These are phyloP conservation scores for Pythium apleroticum DNA, from an alignment of 352 stramenopile species.

Conservation along the genomic window DNA sequence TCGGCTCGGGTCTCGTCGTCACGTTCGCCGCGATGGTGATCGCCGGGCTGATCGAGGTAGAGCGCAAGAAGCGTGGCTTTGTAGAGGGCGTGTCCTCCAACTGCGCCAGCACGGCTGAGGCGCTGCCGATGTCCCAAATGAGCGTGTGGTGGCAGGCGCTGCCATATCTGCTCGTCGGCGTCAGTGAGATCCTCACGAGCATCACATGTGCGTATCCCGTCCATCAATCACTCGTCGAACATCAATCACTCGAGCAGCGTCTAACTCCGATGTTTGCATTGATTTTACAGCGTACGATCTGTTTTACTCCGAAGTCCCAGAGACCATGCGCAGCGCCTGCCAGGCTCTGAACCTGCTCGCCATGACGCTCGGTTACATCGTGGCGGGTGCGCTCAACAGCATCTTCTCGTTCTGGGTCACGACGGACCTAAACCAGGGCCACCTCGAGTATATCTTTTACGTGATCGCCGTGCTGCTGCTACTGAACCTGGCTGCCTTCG, in stretches of 20 bases:
- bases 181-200: conserved; percentile 88
- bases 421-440: conserved; percentile 87
- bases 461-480: conserved; percentile 69
- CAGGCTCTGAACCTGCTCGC: conserved; percentile 90
- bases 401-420: conserved; percentile 91
- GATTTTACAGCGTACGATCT: conserved; percentile 71
- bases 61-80: conserved; percentile 53
- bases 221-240: background rate
- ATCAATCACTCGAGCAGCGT: background rate
- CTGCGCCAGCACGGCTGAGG: conserved; percentile 64
- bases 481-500: conserved; percentile 63
- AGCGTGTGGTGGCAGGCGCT: conserved; percentile 91
- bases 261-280: background rate
- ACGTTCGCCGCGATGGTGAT: conserved; percentile 74
- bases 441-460: conserved; percentile 91
- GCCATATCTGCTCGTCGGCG: conserved; percentile 88
- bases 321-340: conserved; percentile 89
- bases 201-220: conserved; percentile 69
- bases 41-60: conserved; percentile 64
- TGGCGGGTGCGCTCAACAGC: conserved; percentile 79
- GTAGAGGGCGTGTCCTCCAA: conserved; percentile 61
- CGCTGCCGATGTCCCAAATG: conserved; percentile 73
- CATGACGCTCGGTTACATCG: conserved; percentile 87
- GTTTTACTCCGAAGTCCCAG: conserved; percentile 91
- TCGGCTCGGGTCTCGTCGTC: conserved; percentile 82